These are phyloP conservation scores for Leccinum pellstonianum DNA, from an alignment of 768 basidiomycete species.

Conservation along the genomic window DNA sequence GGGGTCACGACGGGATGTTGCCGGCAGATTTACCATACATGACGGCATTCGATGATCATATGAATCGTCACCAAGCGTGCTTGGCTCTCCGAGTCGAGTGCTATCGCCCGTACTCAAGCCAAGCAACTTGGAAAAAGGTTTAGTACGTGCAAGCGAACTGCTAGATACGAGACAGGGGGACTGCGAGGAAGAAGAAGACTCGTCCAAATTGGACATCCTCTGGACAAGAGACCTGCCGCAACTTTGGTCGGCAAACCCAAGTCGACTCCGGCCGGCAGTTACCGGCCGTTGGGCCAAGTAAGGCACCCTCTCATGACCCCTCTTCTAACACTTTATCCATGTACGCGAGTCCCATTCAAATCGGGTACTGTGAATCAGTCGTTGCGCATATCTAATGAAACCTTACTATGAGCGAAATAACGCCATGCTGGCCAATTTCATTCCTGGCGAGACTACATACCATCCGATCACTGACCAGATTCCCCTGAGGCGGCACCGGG, in stretches of 20 bases:
- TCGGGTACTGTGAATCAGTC: background rate
- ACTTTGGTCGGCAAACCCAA: background rate
- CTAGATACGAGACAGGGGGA: background rate
- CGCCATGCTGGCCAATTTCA: too few relatives aligned
- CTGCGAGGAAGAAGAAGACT: background rate
- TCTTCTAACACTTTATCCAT: too few relatives aligned
- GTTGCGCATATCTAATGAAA: background rate
- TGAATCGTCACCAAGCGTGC: background rate
- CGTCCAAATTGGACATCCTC: background rate
- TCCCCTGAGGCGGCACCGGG: too few relatives aligned
- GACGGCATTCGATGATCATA: slow-evolving; percentile 19
- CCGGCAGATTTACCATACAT: background rate
- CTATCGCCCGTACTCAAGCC: background rate
- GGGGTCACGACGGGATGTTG: background rate
- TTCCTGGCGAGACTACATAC: too few relatives aligned
- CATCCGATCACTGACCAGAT: too few relatives aligned
- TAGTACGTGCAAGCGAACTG: background rate
- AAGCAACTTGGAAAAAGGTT: background rate
- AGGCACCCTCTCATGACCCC: too few relatives aligned
- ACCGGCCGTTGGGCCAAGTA: background rate
- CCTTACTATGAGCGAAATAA: background rate
- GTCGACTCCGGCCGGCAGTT: background rate
- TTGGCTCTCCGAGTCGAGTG: background rate
- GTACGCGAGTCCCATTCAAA: too few relatives aligned
- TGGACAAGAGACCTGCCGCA: background rate